These are phyloP conservation scores for Conidiobolus incongruus DNA, from an alignment of 371 early-diverging fungal genomes.

Conservation along the genomic window DNA sequence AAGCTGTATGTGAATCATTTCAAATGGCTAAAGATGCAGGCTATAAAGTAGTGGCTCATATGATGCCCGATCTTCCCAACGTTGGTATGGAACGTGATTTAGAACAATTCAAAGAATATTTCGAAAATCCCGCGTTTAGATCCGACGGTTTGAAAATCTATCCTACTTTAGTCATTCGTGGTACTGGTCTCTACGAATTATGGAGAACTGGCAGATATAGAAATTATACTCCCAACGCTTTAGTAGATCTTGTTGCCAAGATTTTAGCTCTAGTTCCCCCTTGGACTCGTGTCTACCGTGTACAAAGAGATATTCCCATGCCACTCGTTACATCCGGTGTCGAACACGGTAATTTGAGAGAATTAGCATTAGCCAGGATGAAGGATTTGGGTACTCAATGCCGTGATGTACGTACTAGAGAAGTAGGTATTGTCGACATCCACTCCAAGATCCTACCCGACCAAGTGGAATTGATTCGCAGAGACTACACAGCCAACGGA, in stretches of 20 bases:
- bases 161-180: slow-evolving; percentile 98
- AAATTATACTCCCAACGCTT: slow-evolving; percentile 96
- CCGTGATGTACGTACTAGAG: slow-evolving; percentile 97
- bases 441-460: slow-evolving; percentile 89
- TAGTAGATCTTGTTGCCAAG: slow-evolving; percentile 93
- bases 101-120: slow-evolving; percentile 98
- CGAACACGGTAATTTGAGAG: slow-evolving; percentile 97
- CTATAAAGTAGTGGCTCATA: slow-evolving; percentile 99
- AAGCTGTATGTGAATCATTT: slow-evolving; percentile 93
- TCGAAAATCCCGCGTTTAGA: slow-evolving; percentile 98
- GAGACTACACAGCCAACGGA: slow-evolving; percentile 97
- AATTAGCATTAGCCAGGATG: slow-evolving; percentile 94
- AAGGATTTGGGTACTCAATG: slow-evolving; percentile 93
- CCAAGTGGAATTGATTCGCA: slow-evolving; percentile 89
- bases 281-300: slow-evolving; percentile 99
- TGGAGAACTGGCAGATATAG: slow-evolving; percentile 98
- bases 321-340: slow-evolving; percentile 99
- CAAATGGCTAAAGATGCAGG: slow-evolving; percentile 98
- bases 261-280: slow-evolving; percentile 98
- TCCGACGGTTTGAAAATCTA: slow-evolving; percentile 99
- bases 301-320: slow-evolving; percentile 99
- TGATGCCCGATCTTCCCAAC: slow-evolving; percentile 99
- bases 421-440: slow-evolving; percentile 99
- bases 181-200: slow-evolving; percentile 98
- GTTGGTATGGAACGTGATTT: slow-evolving; percentile 99